Evolutionary conservation across 805 yeast genomes (phyloP).

Genomic region (Candida silvicultrix): DNA sequence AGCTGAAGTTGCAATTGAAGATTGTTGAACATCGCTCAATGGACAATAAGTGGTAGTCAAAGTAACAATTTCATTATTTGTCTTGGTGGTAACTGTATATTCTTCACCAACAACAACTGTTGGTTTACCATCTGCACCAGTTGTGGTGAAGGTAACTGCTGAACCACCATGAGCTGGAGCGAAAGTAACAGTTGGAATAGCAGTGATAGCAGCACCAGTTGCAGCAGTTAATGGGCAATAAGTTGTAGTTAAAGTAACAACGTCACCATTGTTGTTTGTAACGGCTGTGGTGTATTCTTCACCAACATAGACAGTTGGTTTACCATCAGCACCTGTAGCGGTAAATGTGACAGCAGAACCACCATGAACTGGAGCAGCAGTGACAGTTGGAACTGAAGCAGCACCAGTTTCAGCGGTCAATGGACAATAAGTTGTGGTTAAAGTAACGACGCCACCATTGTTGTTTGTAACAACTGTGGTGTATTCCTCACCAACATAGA

Average conservation of each 20-base stretch:
- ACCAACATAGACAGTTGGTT: conserved; percentile 7
- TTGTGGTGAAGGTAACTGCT: conserved; percentile 2
- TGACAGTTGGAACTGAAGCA: neutral
- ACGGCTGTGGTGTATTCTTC: conserved; percentile 5
- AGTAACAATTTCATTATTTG: neutral
- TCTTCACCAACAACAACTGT: conserved; percentile 18
- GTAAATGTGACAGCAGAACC: conserved; percentile 1
- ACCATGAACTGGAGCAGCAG: neutral
- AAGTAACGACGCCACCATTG: neutral
- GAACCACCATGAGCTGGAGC: neutral
- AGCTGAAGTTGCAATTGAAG: neutral
- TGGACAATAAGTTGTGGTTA: neutral
- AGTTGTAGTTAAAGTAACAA: neutral
- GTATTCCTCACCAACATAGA: conserved; percentile 1
- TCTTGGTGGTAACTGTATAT: neutral
- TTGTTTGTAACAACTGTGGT: neutral
- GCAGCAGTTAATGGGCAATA: neutral
- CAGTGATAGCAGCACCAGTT: neutral
- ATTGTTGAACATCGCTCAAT: neutral
- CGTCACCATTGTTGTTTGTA: neutral
- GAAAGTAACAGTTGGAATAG: neutral
- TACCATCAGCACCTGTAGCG: conserved; percentile 9
- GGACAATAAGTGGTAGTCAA: conserved; percentile 15
- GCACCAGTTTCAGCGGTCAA: neutral
- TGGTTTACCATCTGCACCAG: conserved; percentile 18